Base-by-base conservation (phyloP, 2,329 filamentous ascomycete genomes). In the Malbranchea zuffiana region DNA sequence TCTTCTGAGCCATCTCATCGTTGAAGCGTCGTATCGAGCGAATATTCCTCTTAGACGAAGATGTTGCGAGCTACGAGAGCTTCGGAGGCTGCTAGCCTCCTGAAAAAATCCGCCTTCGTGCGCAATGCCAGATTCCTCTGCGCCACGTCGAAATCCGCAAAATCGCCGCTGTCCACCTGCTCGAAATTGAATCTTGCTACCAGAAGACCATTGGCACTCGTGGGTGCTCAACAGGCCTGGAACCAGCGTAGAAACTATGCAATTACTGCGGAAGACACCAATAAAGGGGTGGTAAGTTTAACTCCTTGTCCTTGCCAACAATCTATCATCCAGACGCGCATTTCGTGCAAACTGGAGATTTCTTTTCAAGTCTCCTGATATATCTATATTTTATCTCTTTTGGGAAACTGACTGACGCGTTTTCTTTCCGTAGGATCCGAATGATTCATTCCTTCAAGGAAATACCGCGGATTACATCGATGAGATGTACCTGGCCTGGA, bases 401-500 rank as follows among this genome's bases (percentile, higher is more conserved):
- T 23, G 24, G 27, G 11, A 16, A 45, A 53, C 41, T 47, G 36
- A 47, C 43, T 42, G 42, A 46, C 44, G 38, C 43, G 44, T 44
- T 43, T 36, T 34, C 34, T n/a, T 21, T 33, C 31, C 37, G 39
- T 44, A 75, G 72, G 85, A 94, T 59, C 76, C 87, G 47, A 94
- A 82, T 63, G 90, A 98, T 66, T 93, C 80, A 67, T 98, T 98
- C 72, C 75, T 98, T 44, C 84, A 86, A 46, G 90, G 90, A 50
- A 96, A 84, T 70, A 90, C 88, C 43, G 90, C 90, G 65, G 95
- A 93, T 69, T 98, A 98, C 68, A 85, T 98, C 60, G 90, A 98
- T 63, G 90, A 95, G 71, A 98, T 98, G 90, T 98, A 98, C 66
- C 71, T 95, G 69, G 79, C 87, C 60, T 98, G 90, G 90, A 94